A percentile compares a stretch with the other conserved stretches of the same genome.
phyloP scores from a whole-genome alignment of 2,329 filamentous ascomycete genomes.

The Aureobasidium sp. region DNA sequence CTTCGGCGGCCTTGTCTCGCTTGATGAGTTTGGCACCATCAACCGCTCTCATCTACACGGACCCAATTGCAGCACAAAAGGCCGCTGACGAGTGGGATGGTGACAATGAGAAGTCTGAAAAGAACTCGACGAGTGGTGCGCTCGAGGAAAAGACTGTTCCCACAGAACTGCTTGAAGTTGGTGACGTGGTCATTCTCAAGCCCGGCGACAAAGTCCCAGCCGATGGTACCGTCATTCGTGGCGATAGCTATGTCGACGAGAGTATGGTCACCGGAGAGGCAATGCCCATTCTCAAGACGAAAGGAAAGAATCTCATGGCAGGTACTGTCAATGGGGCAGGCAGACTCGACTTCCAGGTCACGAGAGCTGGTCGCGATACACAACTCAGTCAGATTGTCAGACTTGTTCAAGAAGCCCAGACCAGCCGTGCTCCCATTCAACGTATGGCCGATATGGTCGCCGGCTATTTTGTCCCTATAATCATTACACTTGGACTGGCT shows the following conservation, averaged over 20 bases:
- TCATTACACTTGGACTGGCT: conserved; percentile 71
- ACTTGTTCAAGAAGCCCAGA: conserved; percentile 96
- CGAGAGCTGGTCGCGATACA: conserved; percentile 84
- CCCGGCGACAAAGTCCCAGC: conserved; percentile 96
- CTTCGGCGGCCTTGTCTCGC: conserved; percentile 82
- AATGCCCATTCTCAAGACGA: conserved; percentile 85
- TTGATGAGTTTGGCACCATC: conserved; percentile 95
- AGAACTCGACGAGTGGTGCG: conserved; percentile 46
- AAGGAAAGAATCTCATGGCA: conserved; percentile 72
- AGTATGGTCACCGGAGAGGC: conserved; percentile 98
- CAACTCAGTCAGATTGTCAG: conserved; percentile 97
- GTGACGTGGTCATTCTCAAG: conserved; percentile 84
- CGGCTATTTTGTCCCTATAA: conserved; percentile 87
- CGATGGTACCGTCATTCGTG: conserved; percentile 77
- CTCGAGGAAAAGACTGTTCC: conserved; percentile 81
- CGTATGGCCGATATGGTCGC: conserved; percentile 83
- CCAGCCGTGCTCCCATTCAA: conserved; percentile 87
- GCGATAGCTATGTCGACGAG: conserved; percentile 91
- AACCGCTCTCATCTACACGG: conserved; percentile 92
- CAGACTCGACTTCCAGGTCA: conserved; percentile 84
- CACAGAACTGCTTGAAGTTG: conserved; percentile 87
- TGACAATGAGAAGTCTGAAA: conserved; percentile 37
- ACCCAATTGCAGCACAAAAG: conserved; percentile 89
- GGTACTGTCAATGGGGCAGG: conserved; percentile 94
- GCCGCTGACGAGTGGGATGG: conserved; percentile 67